Evolutionary conservation across 441 rosid genomes (phyloP).

Genomic region (Melastoma candidum): DNA sequence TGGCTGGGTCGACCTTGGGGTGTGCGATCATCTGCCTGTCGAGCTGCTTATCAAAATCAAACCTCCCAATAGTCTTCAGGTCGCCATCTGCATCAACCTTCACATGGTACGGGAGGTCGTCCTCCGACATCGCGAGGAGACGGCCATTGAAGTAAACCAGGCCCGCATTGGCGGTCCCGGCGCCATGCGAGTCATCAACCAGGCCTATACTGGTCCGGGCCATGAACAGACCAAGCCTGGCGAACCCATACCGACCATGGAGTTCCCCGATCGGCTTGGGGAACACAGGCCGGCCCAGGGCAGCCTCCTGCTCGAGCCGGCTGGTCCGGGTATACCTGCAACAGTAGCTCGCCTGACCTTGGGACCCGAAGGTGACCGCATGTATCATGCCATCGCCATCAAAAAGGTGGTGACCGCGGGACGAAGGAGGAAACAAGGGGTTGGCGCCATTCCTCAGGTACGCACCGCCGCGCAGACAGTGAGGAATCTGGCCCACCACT

Average conservation of each 20-base stretch:
- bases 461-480: slow-evolving; percentile 40
- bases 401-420: slow-evolving; percentile 53
- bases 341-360: slow-evolving; percentile 40
- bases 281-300: slow-evolving; percentile 40
- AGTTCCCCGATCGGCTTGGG: slow-evolving; percentile 64
- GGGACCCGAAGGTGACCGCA: slow-evolving; percentile 36
- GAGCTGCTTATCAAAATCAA: slow-evolving; percentile 41
- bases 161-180: slow-evolving; percentile 66
- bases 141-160: slow-evolving; percentile 52
- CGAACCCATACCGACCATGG: slow-evolving; percentile 55
- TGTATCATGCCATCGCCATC: slow-evolving; percentile 83
- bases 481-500: slow-evolving; percentile 42
- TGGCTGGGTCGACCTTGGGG: slow-evolving; percentile 55
- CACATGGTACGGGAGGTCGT: slow-evolving; percentile 65
- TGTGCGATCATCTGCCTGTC: slow-evolving; percentile 17
- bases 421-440: slow-evolving; percentile 39
- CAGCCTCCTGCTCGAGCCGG: slow-evolving; percentile 46
- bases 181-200: slow-evolving; percentile 43
- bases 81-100: slow-evolving; percentile 36
- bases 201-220: slow-evolving; percentile 43
- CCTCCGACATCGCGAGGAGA: slow-evolving; percentile 71
- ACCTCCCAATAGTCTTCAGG: slow-evolving; percentile 48
- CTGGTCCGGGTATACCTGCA: slow-evolving; percentile 56
- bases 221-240: slow-evolving; percentile 45
- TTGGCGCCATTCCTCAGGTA: slow-evolving; percentile 63